phyloP scores from a whole-genome alignment of 2,329 filamentous ascomycete genomes.

The Pseudocercospora eumusae region DNA sequence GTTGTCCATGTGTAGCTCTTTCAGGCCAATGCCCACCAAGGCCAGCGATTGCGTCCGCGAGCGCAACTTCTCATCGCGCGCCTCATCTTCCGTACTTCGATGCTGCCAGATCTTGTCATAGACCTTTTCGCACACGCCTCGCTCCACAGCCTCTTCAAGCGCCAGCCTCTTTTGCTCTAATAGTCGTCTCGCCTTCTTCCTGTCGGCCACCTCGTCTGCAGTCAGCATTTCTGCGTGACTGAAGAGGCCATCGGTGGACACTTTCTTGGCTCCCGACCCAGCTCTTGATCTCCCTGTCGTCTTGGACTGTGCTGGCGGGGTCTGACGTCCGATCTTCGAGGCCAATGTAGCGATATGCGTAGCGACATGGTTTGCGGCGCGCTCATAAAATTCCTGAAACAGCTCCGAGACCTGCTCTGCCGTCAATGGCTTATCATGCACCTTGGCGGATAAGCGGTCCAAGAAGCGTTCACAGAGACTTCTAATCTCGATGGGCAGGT shows the following conservation, averaged over 20 bases:
- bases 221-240: constrained; percentile 72
- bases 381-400: constrained; percentile 91
- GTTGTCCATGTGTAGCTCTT: constrained; percentile 78
- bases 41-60: constrained; percentile 89
- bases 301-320: constrained; percentile 59
- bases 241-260: constrained; percentile 40
- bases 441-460: constrained; percentile 82
- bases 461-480: constrained; percentile 91
- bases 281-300: constrained; percentile 52
- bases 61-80: constrained; percentile 87
- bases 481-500: constrained; percentile 90
- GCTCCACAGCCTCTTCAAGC: constrained; percentile 89
- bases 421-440: constrained; percentile 78
- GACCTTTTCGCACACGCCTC: constrained; percentile 54
- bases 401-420: constrained; percentile 80
- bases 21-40: constrained; percentile 86
- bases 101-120: constrained; percentile 91
- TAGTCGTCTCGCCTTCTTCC: constrained; percentile 73
- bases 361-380: constrained; percentile 76
- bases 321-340: constrained; percentile 70
- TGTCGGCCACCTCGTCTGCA: constrained; percentile 75
- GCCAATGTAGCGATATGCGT: constrained; percentile 83
- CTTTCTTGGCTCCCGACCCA: constrained; percentile 43
- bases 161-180: constrained; percentile 75
- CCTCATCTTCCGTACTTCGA: constrained; percentile 87